Conservation (phyloP, 2,329 filamentous ascomycete species). For the Clonostachys byssicola region DNA sequence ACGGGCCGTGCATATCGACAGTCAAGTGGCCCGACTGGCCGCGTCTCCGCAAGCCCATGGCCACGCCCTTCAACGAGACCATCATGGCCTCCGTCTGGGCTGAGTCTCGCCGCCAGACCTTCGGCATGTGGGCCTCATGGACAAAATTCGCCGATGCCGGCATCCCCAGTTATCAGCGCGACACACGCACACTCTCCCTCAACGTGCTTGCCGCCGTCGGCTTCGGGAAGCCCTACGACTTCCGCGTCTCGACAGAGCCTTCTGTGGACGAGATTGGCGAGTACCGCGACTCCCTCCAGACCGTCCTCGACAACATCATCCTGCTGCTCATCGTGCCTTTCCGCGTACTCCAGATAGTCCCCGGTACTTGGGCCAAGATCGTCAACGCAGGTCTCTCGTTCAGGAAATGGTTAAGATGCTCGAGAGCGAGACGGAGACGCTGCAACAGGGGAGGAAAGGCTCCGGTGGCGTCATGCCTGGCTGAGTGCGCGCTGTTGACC, state of each 20-base stretch:
- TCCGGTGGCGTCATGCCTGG: no score
- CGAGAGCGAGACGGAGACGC: constrained; percentile 12
- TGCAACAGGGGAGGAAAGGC: background rate
- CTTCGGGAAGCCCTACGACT: constrained; percentile 1
- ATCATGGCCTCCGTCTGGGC: background rate
- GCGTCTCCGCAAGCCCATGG: background rate
- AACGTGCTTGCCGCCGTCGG: constrained; percentile 1
- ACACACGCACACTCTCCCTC: constrained; percentile 15
- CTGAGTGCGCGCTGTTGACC: background rate
- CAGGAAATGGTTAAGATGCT: constrained; percentile 18
- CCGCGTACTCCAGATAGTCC: constrained; percentile 13
- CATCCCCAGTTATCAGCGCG: constrained; percentile 2
- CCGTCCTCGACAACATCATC: background rate
- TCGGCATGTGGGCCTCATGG: no score
- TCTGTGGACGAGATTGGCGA: constrained; percentile 14
- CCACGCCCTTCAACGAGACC: background rate
- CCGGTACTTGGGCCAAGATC: constrained; percentile 11
- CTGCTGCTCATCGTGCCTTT: constrained; percentile 15
- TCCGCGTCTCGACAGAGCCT: no score
- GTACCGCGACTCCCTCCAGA: constrained; percentile 2
- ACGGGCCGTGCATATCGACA: no score
- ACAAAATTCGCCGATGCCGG: no score
- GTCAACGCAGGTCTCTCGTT: constrained; percentile 16
- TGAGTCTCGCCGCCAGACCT: no score
- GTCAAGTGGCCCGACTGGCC: no score